Conservation (phyloP, 768 basidiomycete genomes). For the Calocybe cyanea region DNA sequence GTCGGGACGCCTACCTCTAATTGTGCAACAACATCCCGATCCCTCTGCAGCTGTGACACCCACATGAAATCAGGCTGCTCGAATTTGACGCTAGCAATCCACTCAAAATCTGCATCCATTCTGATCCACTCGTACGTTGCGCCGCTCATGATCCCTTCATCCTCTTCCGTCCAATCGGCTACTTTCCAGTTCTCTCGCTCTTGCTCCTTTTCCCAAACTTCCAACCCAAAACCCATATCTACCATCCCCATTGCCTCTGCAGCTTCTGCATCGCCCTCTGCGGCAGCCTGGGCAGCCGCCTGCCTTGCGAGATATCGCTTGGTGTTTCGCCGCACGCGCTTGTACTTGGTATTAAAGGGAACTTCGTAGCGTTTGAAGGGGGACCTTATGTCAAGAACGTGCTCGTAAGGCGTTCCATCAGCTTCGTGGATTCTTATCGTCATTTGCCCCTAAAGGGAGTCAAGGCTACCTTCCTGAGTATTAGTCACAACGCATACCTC, state of each 20-base stretch:
- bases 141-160: slow-evolving; percentile 88
- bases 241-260: slow-evolving; percentile 92
- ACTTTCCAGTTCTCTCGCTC: slow-evolving; percentile 95
- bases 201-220: slow-evolving; percentile 94
- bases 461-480: neutral
- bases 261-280: slow-evolving; percentile 88
- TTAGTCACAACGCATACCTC: slow-evolving; percentile 49
- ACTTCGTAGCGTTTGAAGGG: slow-evolving; percentile 94
- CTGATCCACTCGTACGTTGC: slow-evolving; percentile 99
- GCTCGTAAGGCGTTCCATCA: slow-evolving; percentile 98
- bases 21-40: slow-evolving; percentile 96
- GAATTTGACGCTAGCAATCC: slow-evolving; percentile 91
- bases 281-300: slow-evolving; percentile 89
- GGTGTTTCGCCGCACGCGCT: slow-evolving; percentile 91
- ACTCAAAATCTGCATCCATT: slow-evolving; percentile 98
- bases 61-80: slow-evolving; percentile 99
- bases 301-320: slow-evolving; percentile 94
- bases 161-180: slow-evolving; percentile 96
- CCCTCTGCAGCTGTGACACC: slow-evolving; percentile 93
- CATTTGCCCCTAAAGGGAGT: slow-evolving; percentile 78
- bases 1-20: slow-evolving; percentile 65
- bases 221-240: slow-evolving; percentile 90
- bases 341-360: slow-evolving; percentile 98
- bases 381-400: slow-evolving; percentile 87
- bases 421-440: slow-evolving; percentile 99